Percentiles rank a stretch among this genome's conserved stretches.
phyloP scores from a whole-genome alignment of 139 green algal species.

The Tetraselmis chui region DNA sequence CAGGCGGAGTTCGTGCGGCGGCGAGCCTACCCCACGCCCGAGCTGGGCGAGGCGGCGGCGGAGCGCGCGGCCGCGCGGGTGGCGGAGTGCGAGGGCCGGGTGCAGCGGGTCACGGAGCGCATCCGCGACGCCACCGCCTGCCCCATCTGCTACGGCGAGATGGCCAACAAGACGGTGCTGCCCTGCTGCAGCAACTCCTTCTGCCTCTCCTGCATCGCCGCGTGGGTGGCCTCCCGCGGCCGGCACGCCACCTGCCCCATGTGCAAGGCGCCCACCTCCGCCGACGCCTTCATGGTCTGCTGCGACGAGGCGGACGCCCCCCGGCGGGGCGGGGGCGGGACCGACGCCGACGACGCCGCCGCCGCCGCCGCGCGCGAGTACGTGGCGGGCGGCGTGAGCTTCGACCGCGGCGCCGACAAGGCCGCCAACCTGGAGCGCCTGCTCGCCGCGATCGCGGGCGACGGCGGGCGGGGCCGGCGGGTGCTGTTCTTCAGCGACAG shows the following conservation, averaged over 20 bases:
- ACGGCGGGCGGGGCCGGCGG: not conserved
- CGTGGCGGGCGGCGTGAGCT: not conserved
- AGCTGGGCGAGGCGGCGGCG: not conserved
- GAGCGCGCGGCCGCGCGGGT: not conserved
- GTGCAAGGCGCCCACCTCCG: not conserved
- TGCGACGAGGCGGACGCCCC: not conserved
- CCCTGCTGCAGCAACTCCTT: not conserved
- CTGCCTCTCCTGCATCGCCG: not conserved
- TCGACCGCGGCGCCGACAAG: not conserved
- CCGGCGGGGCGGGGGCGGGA: too few relatives aligned
- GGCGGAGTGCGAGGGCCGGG: not conserved
- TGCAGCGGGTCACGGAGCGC: not conserved
- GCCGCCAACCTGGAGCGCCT: not conserved
- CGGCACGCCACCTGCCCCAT: not conserved
- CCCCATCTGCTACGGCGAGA: not conserved
- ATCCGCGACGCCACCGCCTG: not conserved
- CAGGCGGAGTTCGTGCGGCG: not conserved
- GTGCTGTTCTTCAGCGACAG: not conserved
- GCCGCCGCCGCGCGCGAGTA: not conserved
- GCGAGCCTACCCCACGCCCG: not conserved
- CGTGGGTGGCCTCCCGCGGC: not conserved
- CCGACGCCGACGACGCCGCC: too few relatives aligned
- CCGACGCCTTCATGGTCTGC: not conserved
- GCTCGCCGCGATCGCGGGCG: not conserved
- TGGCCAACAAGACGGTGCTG: not conserved